Conservation (phyloP, 106 monocot genomes). For the Dactylorhiza incarnata region DNA sequence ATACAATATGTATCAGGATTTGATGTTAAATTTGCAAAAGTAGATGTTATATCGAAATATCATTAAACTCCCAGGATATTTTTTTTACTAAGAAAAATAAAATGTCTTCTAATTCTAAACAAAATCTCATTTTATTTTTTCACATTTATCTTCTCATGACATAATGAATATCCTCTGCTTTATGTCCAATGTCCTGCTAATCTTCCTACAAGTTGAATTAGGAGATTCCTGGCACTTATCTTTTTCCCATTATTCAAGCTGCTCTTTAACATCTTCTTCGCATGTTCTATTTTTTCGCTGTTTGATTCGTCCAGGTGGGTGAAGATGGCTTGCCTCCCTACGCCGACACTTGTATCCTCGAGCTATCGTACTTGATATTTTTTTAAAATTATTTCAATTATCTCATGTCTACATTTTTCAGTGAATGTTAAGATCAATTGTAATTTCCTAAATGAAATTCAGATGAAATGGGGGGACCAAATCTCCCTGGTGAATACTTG, state of each 20-base stretch:
- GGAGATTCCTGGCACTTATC: no score
- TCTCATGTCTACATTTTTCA: background rate
- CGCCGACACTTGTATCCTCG: background rate
- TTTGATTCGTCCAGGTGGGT: background rate
- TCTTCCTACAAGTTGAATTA: background rate
- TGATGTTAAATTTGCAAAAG: no score
- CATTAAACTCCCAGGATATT: background rate
- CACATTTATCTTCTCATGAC: no score
- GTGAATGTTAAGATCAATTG: background rate
- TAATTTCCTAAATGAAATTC: constrained; percentile 1
- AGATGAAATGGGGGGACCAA: background rate
- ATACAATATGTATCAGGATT: no score
- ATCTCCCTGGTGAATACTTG: background rate
- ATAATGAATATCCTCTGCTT: no score
- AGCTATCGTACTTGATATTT: background rate
- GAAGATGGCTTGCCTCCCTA: background rate
- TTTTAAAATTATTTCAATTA: background rate
- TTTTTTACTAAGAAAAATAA: background rate
- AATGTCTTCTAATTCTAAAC: no score
- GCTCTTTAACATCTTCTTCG: background rate
- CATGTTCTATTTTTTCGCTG: background rate
- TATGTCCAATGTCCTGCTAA: background rate
- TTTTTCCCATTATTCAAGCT: background rate
- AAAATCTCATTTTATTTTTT: no score
- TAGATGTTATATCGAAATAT: background rate